phyloP scores from a whole-genome alignment of 768 basidiomycete species.

The Mycena filopes region DNA sequence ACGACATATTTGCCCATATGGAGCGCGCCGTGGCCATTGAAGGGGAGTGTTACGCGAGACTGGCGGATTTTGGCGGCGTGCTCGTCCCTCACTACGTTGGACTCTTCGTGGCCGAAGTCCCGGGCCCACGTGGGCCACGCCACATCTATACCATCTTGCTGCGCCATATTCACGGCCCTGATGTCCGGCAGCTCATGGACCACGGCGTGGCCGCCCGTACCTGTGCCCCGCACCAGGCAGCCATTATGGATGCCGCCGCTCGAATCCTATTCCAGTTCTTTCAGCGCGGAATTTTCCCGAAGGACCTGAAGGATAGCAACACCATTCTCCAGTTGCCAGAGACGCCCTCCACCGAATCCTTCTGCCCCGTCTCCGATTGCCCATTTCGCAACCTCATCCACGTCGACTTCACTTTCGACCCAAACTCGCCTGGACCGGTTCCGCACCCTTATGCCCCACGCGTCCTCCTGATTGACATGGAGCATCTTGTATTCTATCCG shows the following conservation, averaged over 20 bases:
- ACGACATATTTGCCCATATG: neutral
- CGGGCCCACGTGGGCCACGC: neutral
- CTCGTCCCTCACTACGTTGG: neutral
- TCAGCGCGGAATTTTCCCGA: neutral
- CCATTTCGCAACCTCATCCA: neutral
- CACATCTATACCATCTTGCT: neutral
- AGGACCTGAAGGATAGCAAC: neutral
- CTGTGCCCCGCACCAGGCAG: conserved; percentile 2
- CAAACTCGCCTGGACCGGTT: too few species aligned
- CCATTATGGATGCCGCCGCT: neutral
- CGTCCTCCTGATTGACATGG: too few species aligned
- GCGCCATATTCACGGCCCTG: neutral
- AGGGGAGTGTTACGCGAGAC: neutral
- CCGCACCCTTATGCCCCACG: too few species aligned
- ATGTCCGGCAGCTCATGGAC: neutral
- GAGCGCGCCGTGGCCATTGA: neutral
- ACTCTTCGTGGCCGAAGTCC: conserved; percentile 1
- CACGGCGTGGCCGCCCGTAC: neutral
- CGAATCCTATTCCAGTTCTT: neutral
- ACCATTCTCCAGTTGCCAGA: neutral
- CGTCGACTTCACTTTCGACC: neutral
- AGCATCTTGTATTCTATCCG: too few species aligned
- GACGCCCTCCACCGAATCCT: neutral
- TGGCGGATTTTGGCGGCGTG: neutral
- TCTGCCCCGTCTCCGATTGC: neutral